A percentile compares a stretch with the other conserved stretches of the same genome.
Conservation (phyloP, 2,329 filamentous ascomycete species). For the Diaporthe velutina region DNA sequence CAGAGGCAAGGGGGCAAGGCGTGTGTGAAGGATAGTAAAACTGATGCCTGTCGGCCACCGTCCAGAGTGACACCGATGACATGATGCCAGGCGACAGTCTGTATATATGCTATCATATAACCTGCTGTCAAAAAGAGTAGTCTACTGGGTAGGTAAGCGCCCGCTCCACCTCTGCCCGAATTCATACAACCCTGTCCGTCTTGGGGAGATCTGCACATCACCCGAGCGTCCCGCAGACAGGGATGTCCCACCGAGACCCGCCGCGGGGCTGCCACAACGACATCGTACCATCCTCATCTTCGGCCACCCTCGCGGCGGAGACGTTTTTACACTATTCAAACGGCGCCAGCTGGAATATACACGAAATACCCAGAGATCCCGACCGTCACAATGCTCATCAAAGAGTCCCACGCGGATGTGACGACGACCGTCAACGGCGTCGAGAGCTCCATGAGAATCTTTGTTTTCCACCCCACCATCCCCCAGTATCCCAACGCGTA, state of each 20-base stretch:
- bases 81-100: not conserved
- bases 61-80: not conserved
- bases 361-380: not conserved
- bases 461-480: slow-evolving; percentile 88
- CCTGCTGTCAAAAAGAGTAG: not conserved
- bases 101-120: not conserved
- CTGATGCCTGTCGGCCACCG: not conserved
- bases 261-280: slow-evolving; percentile 26
- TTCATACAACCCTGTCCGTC: not conserved
- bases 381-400: slow-evolving; percentile 62
- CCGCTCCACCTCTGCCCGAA: not conserved
- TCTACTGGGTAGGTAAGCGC: not conserved
- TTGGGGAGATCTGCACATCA: not conserved
- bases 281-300: not conserved
- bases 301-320: not conserved
- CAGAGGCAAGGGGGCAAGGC: not conserved
- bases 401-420: slow-evolving; percentile 66
- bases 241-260: slow-evolving; percentile 16
- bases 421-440: slow-evolving; percentile 65
- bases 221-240: not conserved
- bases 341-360: not conserved
- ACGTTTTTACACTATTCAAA: not conserved
- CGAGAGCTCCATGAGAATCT: slow-evolving; percentile 74
- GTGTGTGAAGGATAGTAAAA: not conserved
- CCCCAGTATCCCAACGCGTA: slow-evolving; percentile 89